Evolutionary conservation across 2,329 filamentous ascomycete genomes (phyloP).

Genomic region (Monilinia fructicola): DNA sequence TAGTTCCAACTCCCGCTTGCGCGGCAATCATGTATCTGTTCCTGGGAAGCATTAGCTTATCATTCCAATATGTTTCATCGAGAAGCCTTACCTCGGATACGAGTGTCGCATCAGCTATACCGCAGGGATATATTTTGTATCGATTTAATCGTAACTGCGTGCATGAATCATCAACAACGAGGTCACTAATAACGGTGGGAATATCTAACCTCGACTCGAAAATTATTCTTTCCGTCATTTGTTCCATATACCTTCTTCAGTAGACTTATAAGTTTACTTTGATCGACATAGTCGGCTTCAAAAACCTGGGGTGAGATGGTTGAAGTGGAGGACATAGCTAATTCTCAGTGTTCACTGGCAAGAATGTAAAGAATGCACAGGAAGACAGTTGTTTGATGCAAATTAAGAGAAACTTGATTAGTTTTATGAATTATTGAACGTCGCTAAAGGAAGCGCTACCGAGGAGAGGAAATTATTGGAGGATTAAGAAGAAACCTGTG

Average conservation of each 20-base stretch:
- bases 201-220: not conserved
- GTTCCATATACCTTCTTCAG: not conserved
- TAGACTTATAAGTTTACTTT: not conserved
- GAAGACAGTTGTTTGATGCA: no score
- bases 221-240: not conserved
- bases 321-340: not conserved
- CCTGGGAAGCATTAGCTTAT: slow-evolving; percentile 16
- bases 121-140: slow-evolving; percentile 8
- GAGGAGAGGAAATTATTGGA: no score
- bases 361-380: not conserved
- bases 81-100: slow-evolving; percentile 26
- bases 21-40: slow-evolving; percentile 31
- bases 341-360: no score
- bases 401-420: no score
- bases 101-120: slow-evolving; percentile 1
- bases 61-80: not conserved
- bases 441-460: no score
- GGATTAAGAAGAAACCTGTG: no score
- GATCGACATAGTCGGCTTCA: not conserved
- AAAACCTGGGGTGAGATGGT: not conserved
- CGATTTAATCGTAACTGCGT: not conserved
- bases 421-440: no score
- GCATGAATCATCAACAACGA: not conserved
- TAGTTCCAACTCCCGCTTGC: slow-evolving; percentile 8
- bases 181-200: not conserved